Conservation (phyloP, 2,329 filamentous ascomycete genomes). For the Fusarium denticulatum region DNA sequence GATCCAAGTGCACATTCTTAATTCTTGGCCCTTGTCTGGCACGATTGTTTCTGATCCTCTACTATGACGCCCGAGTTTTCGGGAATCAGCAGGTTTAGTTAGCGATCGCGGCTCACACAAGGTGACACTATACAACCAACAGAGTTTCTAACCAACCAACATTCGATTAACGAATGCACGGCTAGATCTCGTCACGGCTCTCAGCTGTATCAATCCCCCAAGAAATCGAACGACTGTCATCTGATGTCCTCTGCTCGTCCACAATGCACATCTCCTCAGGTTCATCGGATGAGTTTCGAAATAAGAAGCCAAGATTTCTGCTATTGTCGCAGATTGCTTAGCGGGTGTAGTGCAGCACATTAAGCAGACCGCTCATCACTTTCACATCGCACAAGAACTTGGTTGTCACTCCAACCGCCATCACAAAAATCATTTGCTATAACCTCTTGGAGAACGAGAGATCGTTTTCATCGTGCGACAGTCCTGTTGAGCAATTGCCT, state of each 20-base stretch:
- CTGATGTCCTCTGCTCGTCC: constrained; percentile 1
- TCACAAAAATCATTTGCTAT: not conserved
- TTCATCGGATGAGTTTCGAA: constrained; percentile 10
- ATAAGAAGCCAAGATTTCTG: constrained; percentile 20
- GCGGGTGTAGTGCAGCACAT: not conserved
- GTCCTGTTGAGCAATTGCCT: not conserved
- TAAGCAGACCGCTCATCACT: constrained; percentile 23
- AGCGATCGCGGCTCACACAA: not conserved
- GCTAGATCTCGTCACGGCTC: constrained; percentile 24
- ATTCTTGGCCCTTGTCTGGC: constrained; percentile 1
- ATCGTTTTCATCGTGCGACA: not conserved
- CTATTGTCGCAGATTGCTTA: constrained; percentile 30
- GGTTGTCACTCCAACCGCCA: constrained; percentile 1
- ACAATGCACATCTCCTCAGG: not conserved
- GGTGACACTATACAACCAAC: not conserved
- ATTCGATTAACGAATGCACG: constrained; percentile 1
- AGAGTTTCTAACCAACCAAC: not conserved
- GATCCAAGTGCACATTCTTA: constrained; percentile 6
- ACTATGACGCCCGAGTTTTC: constrained; percentile 8
- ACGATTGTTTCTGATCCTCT: not conserved
- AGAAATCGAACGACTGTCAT: constrained; percentile 38
- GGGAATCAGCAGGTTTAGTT: constrained; percentile 9
- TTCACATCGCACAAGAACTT: constrained; percentile 11
- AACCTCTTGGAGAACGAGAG: not conserved
- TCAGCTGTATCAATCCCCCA: constrained; percentile 3